phyloP scores from a whole-genome alignment of 345 rosid genomes.

The Balakata baccata region DNA sequence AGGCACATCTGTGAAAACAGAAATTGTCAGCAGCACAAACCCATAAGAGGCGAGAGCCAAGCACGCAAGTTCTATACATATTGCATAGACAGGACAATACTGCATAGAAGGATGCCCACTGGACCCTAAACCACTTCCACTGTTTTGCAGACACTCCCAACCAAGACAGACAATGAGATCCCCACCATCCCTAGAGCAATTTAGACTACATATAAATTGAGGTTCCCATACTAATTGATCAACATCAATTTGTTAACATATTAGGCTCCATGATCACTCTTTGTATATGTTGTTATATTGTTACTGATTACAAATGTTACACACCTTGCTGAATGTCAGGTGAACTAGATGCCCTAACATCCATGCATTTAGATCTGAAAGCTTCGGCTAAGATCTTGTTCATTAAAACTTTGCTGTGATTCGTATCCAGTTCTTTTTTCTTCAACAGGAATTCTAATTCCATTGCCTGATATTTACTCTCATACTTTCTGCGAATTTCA shows the following conservation, averaged over 20 bases:
- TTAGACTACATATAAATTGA: no score
- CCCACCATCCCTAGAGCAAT: no score
- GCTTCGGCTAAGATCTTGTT: constrained; percentile 58
- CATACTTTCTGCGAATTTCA: constrained; percentile 47
- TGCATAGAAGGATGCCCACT: neutral
- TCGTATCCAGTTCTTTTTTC: constrained; percentile 41
- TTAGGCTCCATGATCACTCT: neutral
- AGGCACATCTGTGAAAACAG: constrained; percentile 31
- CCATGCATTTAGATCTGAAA: constrained; percentile 48
- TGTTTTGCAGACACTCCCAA: neutral
- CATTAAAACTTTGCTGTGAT: constrained; percentile 37
- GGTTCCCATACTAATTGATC: neutral
- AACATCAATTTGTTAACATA: neutral
- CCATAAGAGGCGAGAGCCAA: neutral
- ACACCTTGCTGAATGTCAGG: constrained; percentile 40
- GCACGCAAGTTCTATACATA: neutral
- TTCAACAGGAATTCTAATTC: constrained; percentile 34
- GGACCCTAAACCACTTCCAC: neutral
- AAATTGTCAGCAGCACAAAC: neutral
- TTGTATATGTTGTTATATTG: neutral
- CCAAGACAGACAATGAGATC: no score
- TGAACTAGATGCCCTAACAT: constrained; percentile 26
- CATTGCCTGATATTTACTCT: constrained; percentile 36
- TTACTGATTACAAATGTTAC: neutral
- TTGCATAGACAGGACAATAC: no score